Conservation (phyloP, 176 grass and related monocot genomes). For the Phyllostachys edulis region DNA sequence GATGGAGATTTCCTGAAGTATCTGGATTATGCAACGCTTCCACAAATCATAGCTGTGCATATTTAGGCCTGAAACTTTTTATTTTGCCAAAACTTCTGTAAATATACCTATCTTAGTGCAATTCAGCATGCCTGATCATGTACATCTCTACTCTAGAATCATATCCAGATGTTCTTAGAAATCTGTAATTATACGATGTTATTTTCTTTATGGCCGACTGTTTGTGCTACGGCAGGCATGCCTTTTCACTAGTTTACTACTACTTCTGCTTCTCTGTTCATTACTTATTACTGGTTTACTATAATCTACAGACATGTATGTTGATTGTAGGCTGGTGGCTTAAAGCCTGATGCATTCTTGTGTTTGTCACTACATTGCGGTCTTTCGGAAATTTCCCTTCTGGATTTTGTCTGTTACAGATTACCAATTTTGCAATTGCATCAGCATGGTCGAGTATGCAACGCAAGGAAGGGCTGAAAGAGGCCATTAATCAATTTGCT, state of each 20-base stretch:
- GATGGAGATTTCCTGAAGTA: background rate
- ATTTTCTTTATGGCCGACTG: background rate
- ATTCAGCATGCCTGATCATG: background rate
- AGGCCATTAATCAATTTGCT: background rate
- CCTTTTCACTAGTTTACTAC: background rate
- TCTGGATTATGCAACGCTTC: background rate
- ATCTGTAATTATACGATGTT: background rate
- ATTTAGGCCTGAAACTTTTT: constrained; percentile 30
- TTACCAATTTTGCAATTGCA: background rate
- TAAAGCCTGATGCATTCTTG: background rate
- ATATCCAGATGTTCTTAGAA: background rate
- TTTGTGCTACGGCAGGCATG: background rate
- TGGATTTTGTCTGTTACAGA: background rate
- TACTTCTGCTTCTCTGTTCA: background rate
- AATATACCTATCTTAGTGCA: background rate
- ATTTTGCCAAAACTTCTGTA: background rate
- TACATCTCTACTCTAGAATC: background rate
- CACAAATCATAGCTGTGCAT: constrained; percentile 23
- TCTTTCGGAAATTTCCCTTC: background rate
- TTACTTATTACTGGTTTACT: background rate
- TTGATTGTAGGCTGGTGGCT: too few relatives aligned
- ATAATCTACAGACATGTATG: background rate
- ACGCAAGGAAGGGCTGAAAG: background rate
- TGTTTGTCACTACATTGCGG: background rate
- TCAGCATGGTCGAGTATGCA: background rate